Percentiles rank a stretch among this genome's conserved stretches.
Conservation (phyloP, 163 green algal genomes). For the Chlorella variabilis region DNA sequence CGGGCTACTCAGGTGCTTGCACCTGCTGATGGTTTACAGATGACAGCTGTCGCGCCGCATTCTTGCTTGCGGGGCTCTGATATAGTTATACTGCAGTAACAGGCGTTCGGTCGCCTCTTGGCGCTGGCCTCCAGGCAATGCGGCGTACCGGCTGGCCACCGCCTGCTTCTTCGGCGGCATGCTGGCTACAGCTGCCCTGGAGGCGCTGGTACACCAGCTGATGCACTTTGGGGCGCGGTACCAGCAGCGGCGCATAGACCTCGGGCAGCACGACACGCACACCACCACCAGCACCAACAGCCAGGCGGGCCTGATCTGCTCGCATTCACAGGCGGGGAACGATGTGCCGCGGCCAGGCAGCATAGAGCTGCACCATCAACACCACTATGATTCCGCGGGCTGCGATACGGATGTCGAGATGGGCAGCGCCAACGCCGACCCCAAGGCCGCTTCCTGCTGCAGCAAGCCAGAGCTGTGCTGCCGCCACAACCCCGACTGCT, state of each 20-base stretch:
- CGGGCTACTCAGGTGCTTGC: conserved; percentile 21
- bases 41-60: too few species aligned
- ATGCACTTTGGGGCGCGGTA: background rate
- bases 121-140: too few species aligned
- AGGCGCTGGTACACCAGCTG: conserved; percentile 38
- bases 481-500: background rate
- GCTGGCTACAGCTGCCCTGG: conserved; percentile 55
- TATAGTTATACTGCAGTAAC: too few species aligned
- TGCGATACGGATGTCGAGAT: background rate
- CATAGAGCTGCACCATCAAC: background rate
- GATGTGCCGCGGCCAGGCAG: too few species aligned
- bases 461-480: background rate
- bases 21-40: too few species aligned
- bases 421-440: background rate
- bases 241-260: background rate
- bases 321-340: background rate
- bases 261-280: too few species aligned
- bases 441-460: background rate
- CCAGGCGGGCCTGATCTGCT: background rate
- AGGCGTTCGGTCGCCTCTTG: too few species aligned
- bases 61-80: too few species aligned
- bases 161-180: conserved; percentile 68
- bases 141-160: conserved; percentile 47
- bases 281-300: too few species aligned
- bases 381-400: background rate